Evolutionary conservation across 306 rosid species (phyloP), one percentile per base, ranked within the genome.

Genomic region (Trifolium fragiferum): DNA sequence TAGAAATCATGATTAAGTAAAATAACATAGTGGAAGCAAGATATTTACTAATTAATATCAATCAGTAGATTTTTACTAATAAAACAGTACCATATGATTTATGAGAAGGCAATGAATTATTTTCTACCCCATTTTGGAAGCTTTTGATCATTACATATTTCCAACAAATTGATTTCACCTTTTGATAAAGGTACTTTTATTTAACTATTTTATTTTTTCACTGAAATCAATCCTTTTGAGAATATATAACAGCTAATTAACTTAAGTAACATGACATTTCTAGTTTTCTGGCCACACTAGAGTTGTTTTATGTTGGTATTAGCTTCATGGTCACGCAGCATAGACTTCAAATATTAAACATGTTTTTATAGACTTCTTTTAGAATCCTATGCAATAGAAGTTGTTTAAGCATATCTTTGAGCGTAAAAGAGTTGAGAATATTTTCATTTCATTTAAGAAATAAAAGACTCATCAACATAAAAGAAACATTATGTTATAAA

Each of bases 141-240:
- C 84, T 85, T 81, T 85, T 70, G 53, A 85, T 87, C 73, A 85
- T 82, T 84, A 43, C 87, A 18, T 64, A 11, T 65, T 59, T 70
- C 80, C 75, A 79, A 62, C 82, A 71, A 69, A 55, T 62, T 82
- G 76, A 82, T 77, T 84, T 71, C 50, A 71, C 75, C 83, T 74
- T 84, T 82, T 43, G 40, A 70, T 71, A 71, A 84, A 87, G 84
- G 13, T 53, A 19, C 30, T 59, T 41, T 62, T 79, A 49, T n/a
- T 74, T 74, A 73, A 25, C 3, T 25, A 23, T 15, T 70, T 37
- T 30, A 30, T 30, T n/a, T 40, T 78, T 54, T 37, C 75, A 38
- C 35, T 61, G 67, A 64, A 70, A 69, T 23, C 69, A 61, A 62
- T 32, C 16, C 40, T 32, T 77, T 82, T 68, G 13, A 46, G 43